Evolutionary conservation across 805 yeast genomes (phyloP).

Genomic region (Lachancea kluyveri): DNA sequence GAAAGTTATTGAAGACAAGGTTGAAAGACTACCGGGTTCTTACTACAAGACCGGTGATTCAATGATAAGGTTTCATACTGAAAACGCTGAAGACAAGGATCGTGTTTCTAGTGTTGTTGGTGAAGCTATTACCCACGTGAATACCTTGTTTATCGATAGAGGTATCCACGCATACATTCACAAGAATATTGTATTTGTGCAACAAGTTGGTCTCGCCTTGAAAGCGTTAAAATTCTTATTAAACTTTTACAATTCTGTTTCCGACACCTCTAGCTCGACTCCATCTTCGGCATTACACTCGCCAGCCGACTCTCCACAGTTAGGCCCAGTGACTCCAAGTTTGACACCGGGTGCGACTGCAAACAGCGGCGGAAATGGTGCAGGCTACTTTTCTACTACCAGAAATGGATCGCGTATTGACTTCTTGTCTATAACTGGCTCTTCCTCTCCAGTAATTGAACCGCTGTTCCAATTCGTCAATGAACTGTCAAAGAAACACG

Average conservation of each 20-base stretch:
- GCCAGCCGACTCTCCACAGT: constrained; percentile 5
- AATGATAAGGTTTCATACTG: constrained; percentile 70
- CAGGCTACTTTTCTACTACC: constrained; percentile 9
- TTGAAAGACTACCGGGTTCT: constrained; percentile 78
- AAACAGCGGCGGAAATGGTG: constrained; percentile 7
- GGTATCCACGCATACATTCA: constrained; percentile 75
- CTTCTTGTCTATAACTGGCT: constrained; percentile 55
- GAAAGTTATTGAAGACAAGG: constrained; percentile 32
- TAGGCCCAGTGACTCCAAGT: constrained; percentile 9
- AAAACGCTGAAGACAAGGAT: constrained; percentile 54
- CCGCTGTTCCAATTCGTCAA: constrained; percentile 53
- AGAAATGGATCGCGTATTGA: constrained; percentile 25
- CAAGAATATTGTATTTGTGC: constrained; percentile 63
- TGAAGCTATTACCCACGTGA: constrained; percentile 77
- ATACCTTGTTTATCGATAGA: constrained; percentile 59
- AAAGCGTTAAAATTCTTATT: constrained; percentile 52
- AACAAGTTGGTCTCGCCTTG: constrained; percentile 52
- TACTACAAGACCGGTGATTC: constrained; percentile 69
- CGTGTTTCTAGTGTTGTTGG: constrained; percentile 69
- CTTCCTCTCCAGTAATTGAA: constrained; percentile 63
- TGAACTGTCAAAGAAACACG: constrained; percentile 32
- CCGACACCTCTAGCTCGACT: constrained; percentile 24
- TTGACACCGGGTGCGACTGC: constrained; percentile 8
- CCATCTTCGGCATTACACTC: constrained; percentile 12
- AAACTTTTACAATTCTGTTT: constrained; percentile 29